Percentiles rank a stretch among this genome's conserved stretches.
Evolutionary conservation across 1,284 basidiomycete genomes (phyloP).

Genomic region (Hypsizygus ulmarius): DNA sequence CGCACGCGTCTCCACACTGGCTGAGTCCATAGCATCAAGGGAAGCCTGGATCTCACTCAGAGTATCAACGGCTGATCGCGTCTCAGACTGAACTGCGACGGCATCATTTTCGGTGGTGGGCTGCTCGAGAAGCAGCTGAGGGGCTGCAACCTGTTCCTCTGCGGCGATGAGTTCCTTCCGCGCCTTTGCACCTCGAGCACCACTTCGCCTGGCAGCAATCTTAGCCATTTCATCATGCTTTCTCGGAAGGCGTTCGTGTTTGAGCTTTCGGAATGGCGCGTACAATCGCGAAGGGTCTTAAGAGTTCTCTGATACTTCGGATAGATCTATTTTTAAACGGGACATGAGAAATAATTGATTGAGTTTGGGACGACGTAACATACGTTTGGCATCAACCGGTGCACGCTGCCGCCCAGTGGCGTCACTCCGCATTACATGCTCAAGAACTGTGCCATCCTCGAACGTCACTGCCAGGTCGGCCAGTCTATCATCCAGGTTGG

Average conservation of each 20-base stretch:
- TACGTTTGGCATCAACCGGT: conserved; percentile 27
- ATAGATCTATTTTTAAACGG: conserved; percentile 23
- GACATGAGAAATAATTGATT: background rate
- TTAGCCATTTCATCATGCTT: conserved; percentile 47
- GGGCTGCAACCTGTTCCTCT: conserved; percentile 40
- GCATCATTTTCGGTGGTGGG: conserved; percentile 26
- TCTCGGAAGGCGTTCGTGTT: conserved; percentile 29
- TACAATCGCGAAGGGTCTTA: conserved; percentile 27
- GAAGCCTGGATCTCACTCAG: conserved; percentile 36
- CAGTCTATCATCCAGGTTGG: conserved; percentile 14
- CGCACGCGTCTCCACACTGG: conserved; percentile 55
- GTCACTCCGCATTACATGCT: conserved; percentile 36
- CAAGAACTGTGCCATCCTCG: conserved; percentile 18
- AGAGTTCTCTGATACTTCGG: conserved; percentile 26
- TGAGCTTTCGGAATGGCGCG: conserved; percentile 23
- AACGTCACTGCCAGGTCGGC: conserved; percentile 8
- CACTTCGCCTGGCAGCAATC: conserved; percentile 55
- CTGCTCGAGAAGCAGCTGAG: conserved; percentile 18
- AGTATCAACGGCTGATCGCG: conserved; percentile 27
- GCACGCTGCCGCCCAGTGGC: conserved; percentile 27
- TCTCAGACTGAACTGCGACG: conserved; percentile 29
- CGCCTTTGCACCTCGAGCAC: conserved; percentile 59
- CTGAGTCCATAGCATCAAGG: conserved; percentile 40
- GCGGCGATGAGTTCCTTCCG: conserved; percentile 52
- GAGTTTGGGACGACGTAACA: background rate